A percentile compares a stretch with the other conserved stretches of the same genome.
Evolutionary conservation across 257 asterid species (phyloP).

Genomic region (Nicotiana sylvestris): DNA sequence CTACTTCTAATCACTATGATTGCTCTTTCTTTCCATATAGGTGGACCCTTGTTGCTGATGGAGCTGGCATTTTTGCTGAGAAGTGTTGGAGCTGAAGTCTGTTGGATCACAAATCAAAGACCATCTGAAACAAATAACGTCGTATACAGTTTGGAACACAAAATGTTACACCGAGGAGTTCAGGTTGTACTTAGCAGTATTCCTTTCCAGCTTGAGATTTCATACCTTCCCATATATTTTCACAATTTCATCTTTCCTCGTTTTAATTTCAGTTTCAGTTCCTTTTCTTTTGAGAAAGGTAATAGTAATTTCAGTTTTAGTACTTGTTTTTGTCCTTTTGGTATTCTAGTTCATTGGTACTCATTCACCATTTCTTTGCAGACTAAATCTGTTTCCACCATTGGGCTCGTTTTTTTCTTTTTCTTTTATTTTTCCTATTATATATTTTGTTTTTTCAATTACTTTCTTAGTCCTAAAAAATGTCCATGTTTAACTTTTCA

Average conservation of each 20-base stretch:
- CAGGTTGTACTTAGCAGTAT: constrained; percentile 8
- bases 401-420: neutral
- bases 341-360: neutral
- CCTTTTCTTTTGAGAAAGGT: too few relatives aligned
- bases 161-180: constrained; percentile 18
- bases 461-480: neutral
- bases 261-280: neutral
- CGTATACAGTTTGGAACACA: constrained; percentile 35
- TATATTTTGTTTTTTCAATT: neutral
- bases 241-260: neutral
- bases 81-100: constrained; percentile 16
- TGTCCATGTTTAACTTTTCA: neutral
- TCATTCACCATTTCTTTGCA: neutral
- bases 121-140: constrained; percentile 16
- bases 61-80: constrained; percentile 12
- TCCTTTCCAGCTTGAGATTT: constrained; percentile 1
- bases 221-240: neutral
- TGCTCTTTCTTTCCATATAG: constrained; percentile 6
- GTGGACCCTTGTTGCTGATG: constrained; percentile 19
- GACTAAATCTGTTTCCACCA: neutral
- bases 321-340: neutral
- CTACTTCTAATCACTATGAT: neutral
- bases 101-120: constrained; percentile 13
- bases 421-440: neutral
- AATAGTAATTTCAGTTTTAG: neutral